A percentile compares a stretch with the other conserved stretches of the same genome.
These are phyloP conservation scores for Calonectria crousiana DNA, from an alignment of 2,329 filamentous ascomycete genomes.

Conservation along the genomic window DNA sequence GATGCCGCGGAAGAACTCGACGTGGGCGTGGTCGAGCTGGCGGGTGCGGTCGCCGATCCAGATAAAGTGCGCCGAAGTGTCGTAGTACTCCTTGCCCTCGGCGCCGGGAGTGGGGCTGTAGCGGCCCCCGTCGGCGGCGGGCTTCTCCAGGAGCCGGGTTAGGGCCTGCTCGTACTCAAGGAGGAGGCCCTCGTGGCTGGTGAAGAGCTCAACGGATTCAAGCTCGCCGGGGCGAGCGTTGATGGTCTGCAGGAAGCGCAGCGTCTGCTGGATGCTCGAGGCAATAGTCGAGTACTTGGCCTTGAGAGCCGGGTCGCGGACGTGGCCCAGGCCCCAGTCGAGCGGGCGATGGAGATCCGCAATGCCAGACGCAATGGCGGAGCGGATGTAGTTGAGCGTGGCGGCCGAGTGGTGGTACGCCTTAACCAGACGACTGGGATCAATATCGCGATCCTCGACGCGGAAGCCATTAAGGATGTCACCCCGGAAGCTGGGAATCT, in stretches of 20 bases:
- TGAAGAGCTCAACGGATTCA: slow-evolving; percentile 94
- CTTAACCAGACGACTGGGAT: slow-evolving; percentile 85
- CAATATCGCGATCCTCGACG: slow-evolving; percentile 79
- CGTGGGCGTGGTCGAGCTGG: slow-evolving; percentile 91
- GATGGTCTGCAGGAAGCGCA: slow-evolving; percentile 94
- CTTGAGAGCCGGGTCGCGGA: slow-evolving; percentile 85
- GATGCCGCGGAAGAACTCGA: slow-evolving; percentile 97
- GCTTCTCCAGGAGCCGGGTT: slow-evolving; percentile 80
- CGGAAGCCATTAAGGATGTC: slow-evolving; percentile 95
- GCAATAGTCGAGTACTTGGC: slow-evolving; percentile 89
- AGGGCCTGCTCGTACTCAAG: slow-evolving; percentile 94
- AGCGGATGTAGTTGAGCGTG: slow-evolving; percentile 92
- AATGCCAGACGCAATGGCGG: slow-evolving; percentile 86
- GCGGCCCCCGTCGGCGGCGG: slow-evolving; percentile 53
- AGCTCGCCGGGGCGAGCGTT: slow-evolving; percentile 87
- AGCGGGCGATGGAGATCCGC: slow-evolving; percentile 94
- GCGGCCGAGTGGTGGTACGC: slow-evolving; percentile 97
- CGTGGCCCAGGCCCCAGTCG: slow-evolving; percentile 95
- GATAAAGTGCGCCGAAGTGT: slow-evolving; percentile 95
- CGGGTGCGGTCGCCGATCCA: slow-evolving; percentile 98
- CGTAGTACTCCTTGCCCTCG: slow-evolving; percentile 78
- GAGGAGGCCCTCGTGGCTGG: slow-evolving; percentile 92
- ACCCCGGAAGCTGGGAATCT: slow-evolving; percentile 91
- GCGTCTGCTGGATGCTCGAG: slow-evolving; percentile 85
- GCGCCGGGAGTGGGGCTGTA: slow-evolving; percentile 56